These are phyloP conservation scores for Claviceps capensis DNA, from an alignment of 2,329 filamentous ascomycete genomes.

Conservation along the genomic window DNA sequence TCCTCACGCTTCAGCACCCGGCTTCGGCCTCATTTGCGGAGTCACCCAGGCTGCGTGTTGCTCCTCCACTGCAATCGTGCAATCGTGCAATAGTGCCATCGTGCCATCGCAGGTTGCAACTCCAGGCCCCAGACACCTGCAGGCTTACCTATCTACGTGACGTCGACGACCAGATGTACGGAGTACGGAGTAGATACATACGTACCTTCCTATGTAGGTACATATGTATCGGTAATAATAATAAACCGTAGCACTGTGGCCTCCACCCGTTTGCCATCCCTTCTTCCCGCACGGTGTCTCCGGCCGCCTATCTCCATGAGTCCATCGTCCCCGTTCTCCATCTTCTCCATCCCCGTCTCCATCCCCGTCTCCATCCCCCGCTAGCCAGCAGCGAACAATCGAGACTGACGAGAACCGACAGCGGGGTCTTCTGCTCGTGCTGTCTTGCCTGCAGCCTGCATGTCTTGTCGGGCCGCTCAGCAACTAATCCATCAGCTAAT, in stretches of 20 bases:
- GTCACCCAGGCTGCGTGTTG: neutral
- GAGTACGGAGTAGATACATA: too few relatives aligned
- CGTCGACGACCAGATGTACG: neutral
- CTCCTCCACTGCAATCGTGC: neutral
- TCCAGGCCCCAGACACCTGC: neutral
- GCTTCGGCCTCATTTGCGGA: constrained; percentile 8
- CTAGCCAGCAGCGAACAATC: too few relatives aligned
- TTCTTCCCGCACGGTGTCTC: neutral
- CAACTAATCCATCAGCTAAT: too few relatives aligned
- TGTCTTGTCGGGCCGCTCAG: too few relatives aligned
- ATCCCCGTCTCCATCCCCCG: neutral
- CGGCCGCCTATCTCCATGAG: neutral
- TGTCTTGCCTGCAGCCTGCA: too few relatives aligned
- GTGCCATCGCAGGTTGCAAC: neutral
- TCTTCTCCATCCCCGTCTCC: neutral
- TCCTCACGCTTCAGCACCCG: neutral
- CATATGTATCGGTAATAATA: too few relatives aligned
- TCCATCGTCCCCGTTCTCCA: too few relatives aligned
- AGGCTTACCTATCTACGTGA: neutral
- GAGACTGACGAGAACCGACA: too few relatives aligned
- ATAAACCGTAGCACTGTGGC: neutral
- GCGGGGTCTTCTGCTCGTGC: too few relatives aligned
- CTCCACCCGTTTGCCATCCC: neutral
- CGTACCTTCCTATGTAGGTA: too few relatives aligned
- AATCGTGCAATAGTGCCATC: too few relatives aligned